phyloP scores from a whole-genome alignment of 2,329 filamentous ascomycete species.

The Ceratocystis albifundus region DNA sequence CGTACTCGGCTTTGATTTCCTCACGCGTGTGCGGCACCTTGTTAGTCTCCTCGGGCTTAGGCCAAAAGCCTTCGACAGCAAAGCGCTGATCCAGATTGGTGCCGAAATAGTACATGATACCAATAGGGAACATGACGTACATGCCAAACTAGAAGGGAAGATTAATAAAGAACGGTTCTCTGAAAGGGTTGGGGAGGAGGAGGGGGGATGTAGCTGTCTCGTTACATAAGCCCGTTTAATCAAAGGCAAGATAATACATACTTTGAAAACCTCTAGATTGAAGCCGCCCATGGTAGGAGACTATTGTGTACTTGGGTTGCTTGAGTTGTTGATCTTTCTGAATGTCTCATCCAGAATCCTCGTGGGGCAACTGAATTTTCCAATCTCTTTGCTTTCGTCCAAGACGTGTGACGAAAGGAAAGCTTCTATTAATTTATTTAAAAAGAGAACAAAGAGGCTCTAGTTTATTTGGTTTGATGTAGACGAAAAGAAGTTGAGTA shows the following conservation, averaged over 20 bases:
- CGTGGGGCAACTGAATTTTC: too few species aligned
- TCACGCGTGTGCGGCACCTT: slow-evolving; percentile 64
- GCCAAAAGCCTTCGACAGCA: slow-evolving; percentile 85
- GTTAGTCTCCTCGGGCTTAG: slow-evolving; percentile 65
- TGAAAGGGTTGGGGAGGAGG: too few species aligned
- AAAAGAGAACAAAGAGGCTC: neutral
- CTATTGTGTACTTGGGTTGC: too few species aligned
- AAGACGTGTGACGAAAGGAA: too few species aligned
- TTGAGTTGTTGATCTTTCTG: too few species aligned
- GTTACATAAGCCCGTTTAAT: neutral
- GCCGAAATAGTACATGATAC: slow-evolving; percentile 99
- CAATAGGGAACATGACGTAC: slow-evolving; percentile 98
- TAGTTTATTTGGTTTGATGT: neutral
- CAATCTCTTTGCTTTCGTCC: too few species aligned
- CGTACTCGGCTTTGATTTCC: slow-evolving; percentile 72
- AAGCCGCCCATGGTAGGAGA: slow-evolving; percentile 56
- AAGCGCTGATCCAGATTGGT: slow-evolving; percentile 94
- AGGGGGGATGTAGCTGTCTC: neutral
- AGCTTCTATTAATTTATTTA: neutral
- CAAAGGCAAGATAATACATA: slow-evolving; percentile 31
- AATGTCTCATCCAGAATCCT: too few species aligned
- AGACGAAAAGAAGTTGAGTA: neutral
- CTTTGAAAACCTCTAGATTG: slow-evolving; percentile 93
- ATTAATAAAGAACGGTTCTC: neutral
- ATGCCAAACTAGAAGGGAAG: slow-evolving; percentile 64